Evolutionary conservation across 1,284 basidiomycete species (phyloP).

Genomic region (Vanrija humicola): DNA sequence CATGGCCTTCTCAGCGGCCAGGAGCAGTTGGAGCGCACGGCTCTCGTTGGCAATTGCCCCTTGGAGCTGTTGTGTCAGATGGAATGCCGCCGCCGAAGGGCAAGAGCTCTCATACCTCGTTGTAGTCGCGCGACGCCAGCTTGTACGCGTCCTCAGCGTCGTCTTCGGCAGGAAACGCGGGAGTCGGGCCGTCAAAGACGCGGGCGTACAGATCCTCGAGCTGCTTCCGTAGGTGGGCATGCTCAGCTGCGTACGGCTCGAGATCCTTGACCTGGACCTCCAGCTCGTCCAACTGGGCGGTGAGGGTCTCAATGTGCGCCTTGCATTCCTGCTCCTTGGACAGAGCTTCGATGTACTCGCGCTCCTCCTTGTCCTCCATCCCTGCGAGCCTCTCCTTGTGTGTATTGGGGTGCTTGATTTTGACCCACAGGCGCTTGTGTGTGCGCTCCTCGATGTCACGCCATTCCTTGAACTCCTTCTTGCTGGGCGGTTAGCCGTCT

Average conservation of each 20-base stretch:
- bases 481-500: not conserved
- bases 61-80: constrained; percentile 11
- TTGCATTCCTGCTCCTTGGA: constrained; percentile 15
- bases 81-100: too few species aligned
- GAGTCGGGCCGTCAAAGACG: constrained; percentile 20
- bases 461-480: constrained; percentile 23
- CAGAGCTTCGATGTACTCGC: constrained; percentile 24
- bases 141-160: constrained; percentile 11
- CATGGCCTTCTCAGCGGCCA: constrained; percentile 12
- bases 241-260: constrained; percentile 6
- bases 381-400: constrained; percentile 5
- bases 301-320: constrained; percentile 18
- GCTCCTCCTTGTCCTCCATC: constrained; percentile 25
- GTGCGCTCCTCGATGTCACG: constrained; percentile 20
- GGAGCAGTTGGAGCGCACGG: constrained; percentile 15
- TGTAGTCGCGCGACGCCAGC: constrained; percentile 1
- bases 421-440: constrained; percentile 20
- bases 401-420: constrained; percentile 16
- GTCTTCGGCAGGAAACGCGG: constrained; percentile 23
- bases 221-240: constrained; percentile 9
- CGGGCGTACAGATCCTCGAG: constrained; percentile 15
- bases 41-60: constrained; percentile 17
- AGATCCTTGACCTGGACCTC: constrained; percentile 6
- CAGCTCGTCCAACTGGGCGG: constrained; percentile 10
- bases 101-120: constrained; percentile 4